Base-by-base conservation (phyloP, 371 early-diverging fungal species). In the Mortierella sp. region DNA sequence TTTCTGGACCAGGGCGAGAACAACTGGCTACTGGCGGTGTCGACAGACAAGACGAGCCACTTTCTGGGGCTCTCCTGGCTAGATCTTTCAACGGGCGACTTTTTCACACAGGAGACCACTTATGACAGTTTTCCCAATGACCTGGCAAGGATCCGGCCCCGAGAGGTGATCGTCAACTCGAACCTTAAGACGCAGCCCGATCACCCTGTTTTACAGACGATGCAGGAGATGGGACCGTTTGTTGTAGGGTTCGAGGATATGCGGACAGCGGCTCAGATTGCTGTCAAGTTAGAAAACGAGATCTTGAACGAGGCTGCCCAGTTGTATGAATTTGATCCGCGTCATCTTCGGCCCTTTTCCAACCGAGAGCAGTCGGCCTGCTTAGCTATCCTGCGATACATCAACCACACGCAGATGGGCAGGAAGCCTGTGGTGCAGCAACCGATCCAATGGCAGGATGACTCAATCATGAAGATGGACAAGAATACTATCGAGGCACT, bases 71-170 rank as follows among this genome's bases (percentile, higher is more conserved):
- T 99, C 56, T 94, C 98, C 3, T 99, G 98, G 98, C 87, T 95
- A 2, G 99, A 99, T 90, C 83, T 99, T 55, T 94, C 96, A 0
- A 97, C 97, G 1, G 99, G 99, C 41, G 97, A 97, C 70, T 97
- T 97, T 78, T 90, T 92, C 63, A 91, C 95, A 48, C 90, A 94
- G 77, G 83, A 89, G 18, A 91, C 95, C 1, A 83, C 85, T 0
- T 44, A 90, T 5, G 82, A 82, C 0, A 79, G 87, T 0, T 89
- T 98, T 18, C 87, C 88, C 7, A 90, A 93, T 21, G 96, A 97
- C 75, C 77, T 97, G 68, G 93, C 95, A 4, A 93, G 97, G 41
- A 96, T 98, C 56, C 91, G 94, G 35, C 98, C 98, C 0, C 90
- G 93, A 32, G 98, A 98, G 87, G 93, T 97, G 24, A 85, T 98